A percentile compares a stretch with the other conserved stretches of the same genome.
phyloP scores from a whole-genome alignment of 345 rosid genomes.

The Hibiscus tridactylites region DNA sequence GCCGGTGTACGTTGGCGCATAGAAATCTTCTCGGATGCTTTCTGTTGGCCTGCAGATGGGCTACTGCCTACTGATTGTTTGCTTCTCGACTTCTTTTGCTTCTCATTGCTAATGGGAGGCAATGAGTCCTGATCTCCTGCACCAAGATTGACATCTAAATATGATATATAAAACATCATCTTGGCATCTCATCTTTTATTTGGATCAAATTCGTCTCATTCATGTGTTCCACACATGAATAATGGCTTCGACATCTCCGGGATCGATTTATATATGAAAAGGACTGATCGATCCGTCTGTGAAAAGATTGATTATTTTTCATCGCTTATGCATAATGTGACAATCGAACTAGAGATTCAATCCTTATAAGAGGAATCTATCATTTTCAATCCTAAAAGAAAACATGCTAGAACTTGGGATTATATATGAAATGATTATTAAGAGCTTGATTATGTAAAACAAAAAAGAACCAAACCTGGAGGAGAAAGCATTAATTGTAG shows the following conservation, averaged over 20 bases:
- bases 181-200: neutral
- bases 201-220: neutral
- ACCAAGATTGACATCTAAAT: neutral
- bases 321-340: neutral
- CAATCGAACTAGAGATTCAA: no score
- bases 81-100: constrained; percentile 30
- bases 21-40: constrained; percentile 24
- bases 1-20: constrained; percentile 26
- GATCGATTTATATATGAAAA: neutral
- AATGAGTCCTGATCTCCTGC: neutral
- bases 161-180: neutral
- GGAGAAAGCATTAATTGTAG: neutral
- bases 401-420: no score
- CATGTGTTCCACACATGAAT: neutral
- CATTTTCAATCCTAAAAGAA: no score
- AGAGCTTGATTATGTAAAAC: neutral
- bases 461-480: neutral
- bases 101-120: constrained; percentile 10
- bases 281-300: neutral
- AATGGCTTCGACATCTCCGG: neutral
- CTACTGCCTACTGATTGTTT: constrained; percentile 10
- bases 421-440: no score
- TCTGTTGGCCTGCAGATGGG: constrained; percentile 25
- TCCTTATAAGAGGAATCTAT: no score
- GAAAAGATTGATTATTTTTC: neutral